phyloP scores from a whole-genome alignment of 371 early-diverging fungal species.

The Saksenaea vasiformis region DNA sequence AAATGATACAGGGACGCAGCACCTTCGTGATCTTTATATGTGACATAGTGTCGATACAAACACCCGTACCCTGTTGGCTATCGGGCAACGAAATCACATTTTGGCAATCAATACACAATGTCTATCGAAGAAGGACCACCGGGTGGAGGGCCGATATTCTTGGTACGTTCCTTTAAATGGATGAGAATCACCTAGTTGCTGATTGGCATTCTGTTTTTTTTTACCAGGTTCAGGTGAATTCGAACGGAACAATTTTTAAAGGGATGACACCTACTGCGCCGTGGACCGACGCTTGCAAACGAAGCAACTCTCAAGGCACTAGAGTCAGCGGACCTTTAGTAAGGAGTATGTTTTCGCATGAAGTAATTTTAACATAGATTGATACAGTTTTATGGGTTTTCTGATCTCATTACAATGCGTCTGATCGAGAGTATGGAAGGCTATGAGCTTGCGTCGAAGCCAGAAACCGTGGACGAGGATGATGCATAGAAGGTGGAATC shows the following conservation, averaged over 20 bases:
- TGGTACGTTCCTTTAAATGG: constrained; percentile 14
- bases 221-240: constrained; percentile 27
- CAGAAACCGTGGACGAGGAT: constrained; percentile 22
- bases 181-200: not conserved
- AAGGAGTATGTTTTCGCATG: constrained; percentile 7
- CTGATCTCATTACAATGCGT: constrained; percentile 47
- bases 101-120: constrained; percentile 58
- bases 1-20: not conserved
- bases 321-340: constrained; percentile 55
- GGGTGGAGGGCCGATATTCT: constrained; percentile 46
- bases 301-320: constrained; percentile 44
- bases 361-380: not conserved
- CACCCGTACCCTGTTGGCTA: constrained; percentile 63
- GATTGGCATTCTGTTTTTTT: not conserved
- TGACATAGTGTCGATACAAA: constrained; percentile 49
- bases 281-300: constrained; percentile 59
- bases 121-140: constrained; percentile 37
- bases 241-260: constrained; percentile 33
- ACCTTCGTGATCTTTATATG: not conserved
- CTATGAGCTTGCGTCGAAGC: constrained; percentile 28
- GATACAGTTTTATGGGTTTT: constrained; percentile 49
- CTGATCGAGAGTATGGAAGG: constrained; percentile 40
- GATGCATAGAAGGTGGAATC: not conserved
- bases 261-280: constrained; percentile 58
- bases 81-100: constrained; percentile 55